A percentile compares a stretch with the other conserved stretches of the same genome.
Conservation (phyloP, 202 grass and related monocot species). For the Panicum virgatum region DNA sequence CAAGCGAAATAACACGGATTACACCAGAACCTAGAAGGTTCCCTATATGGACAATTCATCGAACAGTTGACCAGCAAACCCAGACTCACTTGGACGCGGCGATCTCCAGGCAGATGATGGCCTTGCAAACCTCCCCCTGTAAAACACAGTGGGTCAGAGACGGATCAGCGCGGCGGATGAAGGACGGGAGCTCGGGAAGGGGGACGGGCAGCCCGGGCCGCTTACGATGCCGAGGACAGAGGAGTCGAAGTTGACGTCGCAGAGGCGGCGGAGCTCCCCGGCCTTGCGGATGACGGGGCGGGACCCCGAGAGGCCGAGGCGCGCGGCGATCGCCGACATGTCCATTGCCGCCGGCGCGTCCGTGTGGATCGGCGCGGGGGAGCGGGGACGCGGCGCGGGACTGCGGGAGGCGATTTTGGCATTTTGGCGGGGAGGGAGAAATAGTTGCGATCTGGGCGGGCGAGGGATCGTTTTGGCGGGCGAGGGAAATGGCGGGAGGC, state of each 20-base stretch:
- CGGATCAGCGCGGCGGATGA: neutral
- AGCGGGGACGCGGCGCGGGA: neutral
- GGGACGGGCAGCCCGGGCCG: no score
- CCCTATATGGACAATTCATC: conserved; percentile 4
- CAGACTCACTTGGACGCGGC: conserved; percentile 76
- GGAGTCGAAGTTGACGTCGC: conserved; percentile 76
- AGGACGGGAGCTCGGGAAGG: neutral
- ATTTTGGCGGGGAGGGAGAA: conserved; percentile 32
- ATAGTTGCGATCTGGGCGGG: conserved; percentile 25
- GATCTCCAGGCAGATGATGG: conserved; percentile 93
- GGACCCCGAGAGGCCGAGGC: conserved; percentile 59
- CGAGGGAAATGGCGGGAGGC: conserved; percentile 34
- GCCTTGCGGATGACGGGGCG: conserved; percentile 73
- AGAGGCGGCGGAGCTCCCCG: conserved; percentile 84
- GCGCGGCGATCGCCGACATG: conserved; percentile 67
- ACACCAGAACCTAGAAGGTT: neutral
- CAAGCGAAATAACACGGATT: neutral
- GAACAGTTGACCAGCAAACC: conserved; percentile 26
- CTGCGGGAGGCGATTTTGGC: conserved; percentile 13
- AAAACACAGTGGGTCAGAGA: neutral
- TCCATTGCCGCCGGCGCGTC: conserved; percentile 51
- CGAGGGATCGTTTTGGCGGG: conserved; percentile 40
- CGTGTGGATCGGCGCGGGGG: neutral
- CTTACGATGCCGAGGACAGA: conserved; percentile 85
- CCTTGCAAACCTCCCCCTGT: conserved; percentile 93